A percentile compares a stretch with the other conserved stretches of the same genome.
These are phyloP conservation scores for Trebouxia sp. DNA, from an alignment of 139 green algal species.

Conservation along the genomic window DNA sequence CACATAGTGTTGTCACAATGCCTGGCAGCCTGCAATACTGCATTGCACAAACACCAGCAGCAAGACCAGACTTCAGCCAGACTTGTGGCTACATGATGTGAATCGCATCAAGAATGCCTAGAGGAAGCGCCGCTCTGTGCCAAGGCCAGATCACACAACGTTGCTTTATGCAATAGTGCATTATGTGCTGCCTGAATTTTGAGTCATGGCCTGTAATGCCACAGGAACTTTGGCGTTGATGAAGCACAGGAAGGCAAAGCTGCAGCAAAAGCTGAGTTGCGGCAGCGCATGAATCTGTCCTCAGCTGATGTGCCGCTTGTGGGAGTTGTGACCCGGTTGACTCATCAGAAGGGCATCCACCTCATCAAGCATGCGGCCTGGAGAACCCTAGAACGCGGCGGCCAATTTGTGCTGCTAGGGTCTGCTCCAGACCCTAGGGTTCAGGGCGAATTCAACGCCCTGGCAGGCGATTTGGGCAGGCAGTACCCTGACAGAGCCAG, in stretches of 20 bases:
- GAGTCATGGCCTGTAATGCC: too few species aligned
- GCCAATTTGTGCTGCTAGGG: constrained; percentile 98
- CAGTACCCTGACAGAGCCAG: constrained; percentile 78
- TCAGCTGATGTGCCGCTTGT: constrained; percentile 75
- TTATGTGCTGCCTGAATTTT: too few species aligned
- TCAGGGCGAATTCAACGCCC: constrained; percentile 84
- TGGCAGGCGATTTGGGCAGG: constrained; percentile 63
- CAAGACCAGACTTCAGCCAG: too few species aligned
- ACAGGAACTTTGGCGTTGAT: constrained; percentile 44
- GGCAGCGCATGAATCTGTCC: constrained; percentile 61
- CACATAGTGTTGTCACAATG: too few species aligned
- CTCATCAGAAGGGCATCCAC: constrained; percentile 95
- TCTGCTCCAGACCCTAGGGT: constrained; percentile 48
- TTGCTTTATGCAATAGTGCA: too few species aligned
- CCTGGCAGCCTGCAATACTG: too few species aligned
- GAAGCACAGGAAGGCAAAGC: constrained; percentile 57
- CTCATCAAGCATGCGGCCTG: constrained; percentile 96
- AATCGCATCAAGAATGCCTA: too few species aligned
- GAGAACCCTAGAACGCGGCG: constrained; percentile 83
- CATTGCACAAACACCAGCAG: too few species aligned
- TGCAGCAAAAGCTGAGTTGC: constrained; percentile 61
- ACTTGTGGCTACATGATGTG: too few species aligned
- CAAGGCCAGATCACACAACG: too few species aligned
- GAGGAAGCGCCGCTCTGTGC: too few species aligned
- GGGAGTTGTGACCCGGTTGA: constrained; percentile 75